A percentile compares a stretch with the other conserved stretches of the same genome.
These are phyloP conservation scores for Wickerhamiella spandovensis DNA, from an alignment of 805 yeast genomes.

Conservation along the genomic window DNA sequence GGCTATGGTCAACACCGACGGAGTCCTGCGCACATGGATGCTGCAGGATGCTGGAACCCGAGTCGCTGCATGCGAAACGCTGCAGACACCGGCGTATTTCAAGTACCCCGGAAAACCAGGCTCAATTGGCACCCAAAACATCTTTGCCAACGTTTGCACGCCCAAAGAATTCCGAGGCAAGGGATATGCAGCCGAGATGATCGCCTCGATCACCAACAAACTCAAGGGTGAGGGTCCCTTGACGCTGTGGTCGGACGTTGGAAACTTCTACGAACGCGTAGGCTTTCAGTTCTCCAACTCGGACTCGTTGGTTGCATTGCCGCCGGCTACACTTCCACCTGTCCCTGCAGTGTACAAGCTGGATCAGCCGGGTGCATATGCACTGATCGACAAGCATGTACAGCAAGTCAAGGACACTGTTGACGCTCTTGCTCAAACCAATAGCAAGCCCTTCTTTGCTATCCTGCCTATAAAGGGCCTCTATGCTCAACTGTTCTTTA, in stretches of 20 bases:
- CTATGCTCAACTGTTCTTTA: background rate
- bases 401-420: background rate
- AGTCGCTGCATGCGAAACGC: constrained; percentile 35
- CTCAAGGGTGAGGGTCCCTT: constrained; percentile 21
- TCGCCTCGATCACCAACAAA: constrained; percentile 18
- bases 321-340: too few relatives aligned
- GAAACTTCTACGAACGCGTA: constrained; percentile 47
- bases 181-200: constrained; percentile 43
- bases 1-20: constrained; percentile 7
- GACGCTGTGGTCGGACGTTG: constrained; percentile 61
- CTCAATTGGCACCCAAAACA: constrained; percentile 14
- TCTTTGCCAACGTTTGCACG: constrained; percentile 50
- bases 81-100: constrained; percentile 26
- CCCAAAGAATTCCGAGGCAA: constrained; percentile 34
- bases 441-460: background rate
- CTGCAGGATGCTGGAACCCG: constrained; percentile 19
- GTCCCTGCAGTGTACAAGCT: background rate
- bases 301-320: background rate
- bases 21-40: constrained; percentile 20
- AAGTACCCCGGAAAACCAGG: constrained; percentile 15
- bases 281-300: constrained; percentile 29
- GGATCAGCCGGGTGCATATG: background rate
- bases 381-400: background rate
- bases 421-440: background rate
- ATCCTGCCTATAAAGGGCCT: background rate